Evolutionary conservation across 2,329 filamentous ascomycete genomes (phyloP).

Genomic region (Xylariaceae sp.): DNA sequence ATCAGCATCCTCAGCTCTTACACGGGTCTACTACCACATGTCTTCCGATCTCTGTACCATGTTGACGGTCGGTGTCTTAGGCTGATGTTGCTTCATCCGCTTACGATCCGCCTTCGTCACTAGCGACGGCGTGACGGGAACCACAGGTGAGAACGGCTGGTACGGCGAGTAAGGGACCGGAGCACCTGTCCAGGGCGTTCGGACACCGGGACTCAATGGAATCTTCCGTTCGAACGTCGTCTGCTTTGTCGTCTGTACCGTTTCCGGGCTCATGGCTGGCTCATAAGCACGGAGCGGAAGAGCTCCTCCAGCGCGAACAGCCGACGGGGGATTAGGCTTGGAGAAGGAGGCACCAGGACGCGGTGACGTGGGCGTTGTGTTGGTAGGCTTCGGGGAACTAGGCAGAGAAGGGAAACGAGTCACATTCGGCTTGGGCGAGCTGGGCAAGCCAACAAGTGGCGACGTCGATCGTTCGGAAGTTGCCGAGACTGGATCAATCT

Average conservation of each 20-base stretch:
- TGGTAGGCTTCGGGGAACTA: slow-evolving; percentile 34
- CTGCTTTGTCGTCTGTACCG: slow-evolving; percentile 52
- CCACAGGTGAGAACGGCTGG: slow-evolving; percentile 69
- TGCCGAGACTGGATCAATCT: slow-evolving; percentile 48
- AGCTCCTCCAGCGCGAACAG: slow-evolving; percentile 51
- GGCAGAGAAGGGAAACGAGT: slow-evolving; percentile 35
- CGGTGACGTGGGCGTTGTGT: slow-evolving; percentile 39
- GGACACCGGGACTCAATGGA: slow-evolving; percentile 51
- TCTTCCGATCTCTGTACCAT: slow-evolving; percentile 60
- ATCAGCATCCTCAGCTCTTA: background rate
- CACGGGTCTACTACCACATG: slow-evolving; percentile 46
- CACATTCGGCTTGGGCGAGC: slow-evolving; percentile 38
- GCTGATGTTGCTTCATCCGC: slow-evolving; percentile 58
- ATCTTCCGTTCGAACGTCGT: slow-evolving; percentile 58
- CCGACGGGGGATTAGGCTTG: slow-evolving; percentile 46
- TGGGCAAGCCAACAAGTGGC: slow-evolving; percentile 47
- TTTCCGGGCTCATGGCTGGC: slow-evolving; percentile 48
- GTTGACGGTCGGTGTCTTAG: slow-evolving; percentile 56
- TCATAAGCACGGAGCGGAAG: slow-evolving; percentile 60
- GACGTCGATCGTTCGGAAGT: slow-evolving; percentile 47
- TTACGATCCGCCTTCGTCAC: slow-evolving; percentile 67
- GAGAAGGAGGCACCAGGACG: slow-evolving; percentile 48
- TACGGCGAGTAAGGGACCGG: slow-evolving; percentile 71
- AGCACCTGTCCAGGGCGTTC: slow-evolving; percentile 57
- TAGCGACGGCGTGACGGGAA: slow-evolving; percentile 71